A percentile compares a stretch with the other conserved stretches of the same genome.
Evolutionary conservation across 2,329 filamentous ascomycete genomes (phyloP).

Genomic region (Colletotrichum higginsianum): DNA sequence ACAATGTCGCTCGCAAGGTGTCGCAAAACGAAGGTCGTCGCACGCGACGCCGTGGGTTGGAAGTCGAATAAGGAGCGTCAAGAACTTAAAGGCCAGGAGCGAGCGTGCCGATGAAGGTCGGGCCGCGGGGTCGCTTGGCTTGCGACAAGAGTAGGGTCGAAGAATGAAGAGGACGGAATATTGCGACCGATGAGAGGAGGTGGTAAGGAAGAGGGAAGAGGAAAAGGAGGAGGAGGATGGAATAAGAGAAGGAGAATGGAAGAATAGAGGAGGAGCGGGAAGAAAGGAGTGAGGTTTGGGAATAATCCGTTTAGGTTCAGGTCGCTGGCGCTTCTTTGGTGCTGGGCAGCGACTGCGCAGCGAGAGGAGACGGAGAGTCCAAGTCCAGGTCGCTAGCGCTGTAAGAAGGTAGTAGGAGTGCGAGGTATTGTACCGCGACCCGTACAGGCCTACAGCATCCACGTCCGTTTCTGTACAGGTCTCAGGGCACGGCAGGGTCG

Average conservation of each 20-base stretch:
- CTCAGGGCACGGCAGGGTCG: background rate
- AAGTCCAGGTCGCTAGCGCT: slow-evolving; percentile 9
- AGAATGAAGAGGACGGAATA: slow-evolving; percentile 27
- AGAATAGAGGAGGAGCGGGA: slow-evolving; percentile 4
- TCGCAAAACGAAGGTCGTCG: slow-evolving; percentile 43
- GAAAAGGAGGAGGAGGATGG: slow-evolving; percentile 1
- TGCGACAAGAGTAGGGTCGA: slow-evolving; percentile 32
- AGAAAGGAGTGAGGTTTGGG: slow-evolving; percentile 38
- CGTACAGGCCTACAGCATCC: background rate
- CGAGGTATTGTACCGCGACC: slow-evolving; percentile 3
- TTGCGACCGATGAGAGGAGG: background rate
- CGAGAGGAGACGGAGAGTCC: background rate
- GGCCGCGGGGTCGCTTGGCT: slow-evolving; percentile 36
- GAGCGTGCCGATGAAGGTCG: slow-evolving; percentile 21
- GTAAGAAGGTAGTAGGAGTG: background rate
- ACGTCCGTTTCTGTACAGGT: background rate
- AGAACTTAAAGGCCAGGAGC: slow-evolving; percentile 33
- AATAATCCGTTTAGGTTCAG: slow-evolving; percentile 39
- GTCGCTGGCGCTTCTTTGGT: slow-evolving; percentile 28
- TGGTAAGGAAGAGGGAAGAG: background rate
- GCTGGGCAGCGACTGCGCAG: slow-evolving; percentile 29
- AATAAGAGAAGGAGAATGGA: slow-evolving; percentile 21
- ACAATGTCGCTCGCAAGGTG: slow-evolving; percentile 28
- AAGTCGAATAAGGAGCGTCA: slow-evolving; percentile 40
- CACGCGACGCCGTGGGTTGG: slow-evolving; percentile 40